phyloP scores from a whole-genome alignment of 1,284 basidiomycete species.

The Leccinum pachyderme region DNA sequence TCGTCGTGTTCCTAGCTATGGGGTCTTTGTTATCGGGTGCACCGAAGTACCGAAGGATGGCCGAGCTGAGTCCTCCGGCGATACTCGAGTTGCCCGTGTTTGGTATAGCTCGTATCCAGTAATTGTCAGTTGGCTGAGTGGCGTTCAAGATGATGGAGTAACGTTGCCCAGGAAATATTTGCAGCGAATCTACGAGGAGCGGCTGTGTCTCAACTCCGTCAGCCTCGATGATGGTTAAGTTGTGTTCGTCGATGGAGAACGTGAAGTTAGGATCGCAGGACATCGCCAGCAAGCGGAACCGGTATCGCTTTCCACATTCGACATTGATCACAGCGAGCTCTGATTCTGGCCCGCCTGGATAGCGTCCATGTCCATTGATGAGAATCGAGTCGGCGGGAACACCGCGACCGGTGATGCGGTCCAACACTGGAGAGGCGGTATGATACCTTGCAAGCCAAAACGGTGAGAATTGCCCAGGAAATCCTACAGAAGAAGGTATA shows the following conservation, averaged over 20 bases:
- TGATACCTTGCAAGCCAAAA: constrained; percentile 35
- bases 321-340: constrained; percentile 31
- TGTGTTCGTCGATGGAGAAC: constrained; percentile 43
- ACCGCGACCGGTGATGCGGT: constrained; percentile 13
- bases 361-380: constrained; percentile 52
- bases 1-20: constrained; percentile 29
- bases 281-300: constrained; percentile 42
- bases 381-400: constrained; percentile 31
- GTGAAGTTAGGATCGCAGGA: constrained; percentile 38
- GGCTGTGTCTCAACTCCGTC: constrained; percentile 38
- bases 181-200: constrained; percentile 29
- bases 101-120: constrained; percentile 37
- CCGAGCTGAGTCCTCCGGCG: constrained; percentile 43
- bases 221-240: constrained; percentile 40
- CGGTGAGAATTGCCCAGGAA: background rate
- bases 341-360: constrained; percentile 32
- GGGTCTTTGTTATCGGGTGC: constrained; percentile 42
- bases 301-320: constrained; percentile 34
- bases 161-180: constrained; percentile 37
- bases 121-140: constrained; percentile 35
- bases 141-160: constrained; percentile 40
- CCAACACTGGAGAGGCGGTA: constrained; percentile 14
- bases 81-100: constrained; percentile 20
- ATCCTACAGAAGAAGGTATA: constrained; percentile 1
- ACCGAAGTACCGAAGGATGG: constrained; percentile 52